Base-by-base conservation (phyloP, 2,329 filamentous ascomycete genomes). In the Drechslera avenae region DNA sequence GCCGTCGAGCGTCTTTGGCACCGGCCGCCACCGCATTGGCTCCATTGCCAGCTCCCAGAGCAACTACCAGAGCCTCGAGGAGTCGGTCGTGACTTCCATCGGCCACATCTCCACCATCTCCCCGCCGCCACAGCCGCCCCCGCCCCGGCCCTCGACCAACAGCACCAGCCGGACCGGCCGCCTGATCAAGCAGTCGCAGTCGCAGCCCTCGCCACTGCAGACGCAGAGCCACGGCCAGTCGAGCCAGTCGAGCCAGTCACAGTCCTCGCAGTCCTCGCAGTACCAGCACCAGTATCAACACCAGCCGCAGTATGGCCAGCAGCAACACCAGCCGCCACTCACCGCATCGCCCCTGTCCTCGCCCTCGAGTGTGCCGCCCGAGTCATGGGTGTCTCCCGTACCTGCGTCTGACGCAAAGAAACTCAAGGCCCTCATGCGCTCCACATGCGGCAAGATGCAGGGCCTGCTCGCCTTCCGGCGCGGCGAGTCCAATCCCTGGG, bases 401-500 rank as follows among this genome's bases (percentile, higher is more conserved):
- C 81, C 82, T 30, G 86, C 85, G 3, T 81, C 83, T 16, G 87
- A 91, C 72, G 85, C 87, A 32, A 87, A 87, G 61, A 88, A 85
- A 66, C 81, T 93, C 19, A 76, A 91, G 46, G 80, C 85, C 62
- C 75, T 94, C 52, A 93, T 94, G 89, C 89, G 86, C 70, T 86
- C 82, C 18, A 77, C 91, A 5, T 88, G 87, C 64, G 90, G 90
- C 21, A 83, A 86, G 59, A 94, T 93, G 89, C 86, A 86, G 63
- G 90, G 90, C 48, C 85, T 87, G 59, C 79, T 91, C 23, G 86
- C 90, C 57, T 93, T 90, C 67, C 84, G 88, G 62, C 79, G 79
- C 35, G 83, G 85, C 31, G 78, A 80, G 12, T 77, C 78, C 18
- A 84, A 81, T 13, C 78, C 81, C 1, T 94, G 90, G 90, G 80